Base-by-base conservation (phyloP, 805 yeast species). In the Wickerhamiella domercqiae region DNA sequence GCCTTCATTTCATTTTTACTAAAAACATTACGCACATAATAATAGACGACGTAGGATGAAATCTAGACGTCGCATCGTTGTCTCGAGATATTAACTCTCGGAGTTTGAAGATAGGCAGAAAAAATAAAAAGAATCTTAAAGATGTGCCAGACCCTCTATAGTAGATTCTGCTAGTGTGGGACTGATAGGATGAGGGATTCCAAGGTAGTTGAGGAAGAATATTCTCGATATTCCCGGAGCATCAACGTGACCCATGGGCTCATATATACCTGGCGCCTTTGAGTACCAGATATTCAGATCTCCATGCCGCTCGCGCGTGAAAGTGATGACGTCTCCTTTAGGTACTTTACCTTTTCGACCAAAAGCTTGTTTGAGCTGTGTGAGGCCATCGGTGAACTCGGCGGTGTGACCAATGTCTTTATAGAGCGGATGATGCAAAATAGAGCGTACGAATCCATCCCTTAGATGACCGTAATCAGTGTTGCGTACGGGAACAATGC, bases 401-500 rank as follows among this genome's bases (percentile, higher is more conserved):
- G 65, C 71, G 22, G 60, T 60, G 28, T 66, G 60, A 3, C 45
- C 47, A n/a, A 51, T 37, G 18, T 59, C 55, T 46, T 73, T 73
- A 37, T 77, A 70, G 42, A 66, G 60, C 2, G 78, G 73, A 50
- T 72, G 73, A 25, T 82, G 78, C 55, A 76, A 63, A 34, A 82
- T 70, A 15, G 94, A 73, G 54, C 86, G 77, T 35, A 83, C 70
- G 43, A 90, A 70, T 0, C 97, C 97, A 53, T 90, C 97, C 46
- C 79, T 71, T 50, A 87, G 59, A 54, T 90, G 97, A 44, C 74
- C 73, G 58, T 79, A 84, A 58, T 87, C 96, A 1, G 97, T 87
- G 55, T 80, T 83, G 53, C 95, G 71, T 14, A 78, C 74, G 0
- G 98, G 96, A 7, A 78, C 75, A 41, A 87, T 76, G 44, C 93